Evolutionary conservation across 78 protist species (phyloP), one percentile per base, ranked within the genome.

Genomic region (Dictyostelium purpureum): DNA sequence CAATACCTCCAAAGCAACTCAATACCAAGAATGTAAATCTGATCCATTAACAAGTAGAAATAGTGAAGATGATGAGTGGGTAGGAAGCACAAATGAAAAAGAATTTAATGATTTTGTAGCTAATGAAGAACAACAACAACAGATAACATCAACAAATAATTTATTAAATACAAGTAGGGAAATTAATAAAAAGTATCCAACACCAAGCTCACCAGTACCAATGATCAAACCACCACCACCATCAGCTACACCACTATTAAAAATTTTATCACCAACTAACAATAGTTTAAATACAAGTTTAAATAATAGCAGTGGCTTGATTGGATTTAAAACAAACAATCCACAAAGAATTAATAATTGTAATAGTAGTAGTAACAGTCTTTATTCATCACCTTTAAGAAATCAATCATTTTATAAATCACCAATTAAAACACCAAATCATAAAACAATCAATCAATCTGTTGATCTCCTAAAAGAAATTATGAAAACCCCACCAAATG

Each of bases 221-320:
- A 52, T 76, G 67, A 81, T 81, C 33, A 37, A 37, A 51, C 89
- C 89, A 67, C 89, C 89, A 35, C 89, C 89, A 81, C 47, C 78
- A 47, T 52, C 78, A 12, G 47, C 89, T 21, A 65, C 88, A 19
- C 88, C 88, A 79, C 6, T 79, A 45, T 35, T 79, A 31, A 79
- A 79, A 33, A 66, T 66, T 11, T n/a, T 79, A 35, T 43, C 88
- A n/a, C 88, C 88, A 24, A 38, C 61, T 33, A 79, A 45, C 40
- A 65, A 40, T 42, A 54, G 45, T 61, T 37, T 37, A 37, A 38
- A 28, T 59, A 78, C 47, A 42, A 78, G 71, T 63, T 47, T 47
- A 14, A 11, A 12, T 12, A 59, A 31, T 12, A 11, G 42, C 24
- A 63, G 71, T 33, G 26, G 16, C 16, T 28, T 31, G 33, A 31